These are phyloP conservation scores for Orbilia quercus DNA, from an alignment of 2,329 filamentous ascomycete species.

Conservation along the genomic window DNA sequence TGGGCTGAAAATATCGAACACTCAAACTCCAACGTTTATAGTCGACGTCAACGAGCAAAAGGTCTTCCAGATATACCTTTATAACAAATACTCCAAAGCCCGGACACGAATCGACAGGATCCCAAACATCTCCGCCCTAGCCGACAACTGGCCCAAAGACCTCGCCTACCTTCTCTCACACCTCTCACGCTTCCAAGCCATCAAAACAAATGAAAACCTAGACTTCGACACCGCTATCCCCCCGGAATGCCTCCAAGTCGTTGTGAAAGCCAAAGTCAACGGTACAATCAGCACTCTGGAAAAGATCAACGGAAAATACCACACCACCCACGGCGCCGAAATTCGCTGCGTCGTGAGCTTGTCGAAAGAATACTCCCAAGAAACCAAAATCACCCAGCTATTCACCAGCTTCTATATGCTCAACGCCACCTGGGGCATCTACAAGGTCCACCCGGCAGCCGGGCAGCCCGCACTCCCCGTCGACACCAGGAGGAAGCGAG, in stretches of 20 bases:
- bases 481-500: neutral
- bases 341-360: neutral
- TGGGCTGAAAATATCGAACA: neutral
- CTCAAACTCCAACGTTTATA: neutral
- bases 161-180: conserved; percentile 13
- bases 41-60: neutral
- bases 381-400: neutral
- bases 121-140: conserved; percentile 5
- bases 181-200: conserved; percentile 12
- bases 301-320: conserved; percentile 11
- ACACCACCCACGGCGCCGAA: conserved; percentile 1
- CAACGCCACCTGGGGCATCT: conserved; percentile 29
- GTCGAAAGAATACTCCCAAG: conserved; percentile 1
- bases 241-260: conserved; percentile 1
- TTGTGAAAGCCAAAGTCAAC: neutral
- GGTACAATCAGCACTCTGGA: neutral
- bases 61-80: conserved; percentile 10
- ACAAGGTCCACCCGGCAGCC: conserved; percentile 15
- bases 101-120: conserved; percentile 4
- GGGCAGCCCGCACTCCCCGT: conserved; percentile 5
- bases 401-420: conserved; percentile 28
- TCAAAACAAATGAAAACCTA: conserved; percentile 2
- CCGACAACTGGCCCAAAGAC: conserved; percentile 14
- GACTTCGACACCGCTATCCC: neutral
- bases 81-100: neutral